Evolutionary conservation across 108 stramenopile species (phyloP).

Genomic region (Nitzschia palea): DNA sequence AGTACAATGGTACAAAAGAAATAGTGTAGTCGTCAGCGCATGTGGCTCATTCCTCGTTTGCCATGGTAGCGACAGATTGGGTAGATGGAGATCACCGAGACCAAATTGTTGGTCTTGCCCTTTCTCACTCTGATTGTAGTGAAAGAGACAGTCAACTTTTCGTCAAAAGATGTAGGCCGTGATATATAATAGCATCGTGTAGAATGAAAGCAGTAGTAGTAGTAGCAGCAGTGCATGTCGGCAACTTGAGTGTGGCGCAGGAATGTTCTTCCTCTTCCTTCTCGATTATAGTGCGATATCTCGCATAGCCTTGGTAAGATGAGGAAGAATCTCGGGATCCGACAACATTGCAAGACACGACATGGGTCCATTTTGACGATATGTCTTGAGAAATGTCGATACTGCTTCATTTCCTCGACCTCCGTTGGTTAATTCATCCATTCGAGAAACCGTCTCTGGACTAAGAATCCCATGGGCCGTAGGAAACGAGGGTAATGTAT

Average conservation of each 20-base stretch:
- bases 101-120: too few relatives aligned
- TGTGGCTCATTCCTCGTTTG: too few relatives aligned
- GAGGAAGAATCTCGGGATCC: constrained; percentile 70
- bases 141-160: too few relatives aligned
- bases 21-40: too few relatives aligned
- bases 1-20: too few relatives aligned
- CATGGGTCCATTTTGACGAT: constrained; percentile 69
- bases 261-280: too few relatives aligned
- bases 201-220: not conserved
- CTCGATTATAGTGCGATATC: constrained; percentile 35
- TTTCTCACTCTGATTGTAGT: too few relatives aligned
- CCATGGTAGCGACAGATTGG: too few relatives aligned
- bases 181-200: not conserved
- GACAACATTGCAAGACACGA: constrained; percentile 78
- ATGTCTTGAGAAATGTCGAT: constrained; percentile 54
- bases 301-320: constrained; percentile 80
- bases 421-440: constrained; percentile 48
- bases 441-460: constrained; percentile 72
- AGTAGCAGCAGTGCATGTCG: not conserved
- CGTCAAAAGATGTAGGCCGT: too few relatives aligned
- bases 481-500: constrained; percentile 61
- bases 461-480: constrained; percentile 81
- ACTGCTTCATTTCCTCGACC: constrained; percentile 32
- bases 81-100: too few relatives aligned
- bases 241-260: too few relatives aligned